Conservation (phyloP, 2,329 filamentous ascomycete species). For the Lachnellula occidentalis region DNA sequence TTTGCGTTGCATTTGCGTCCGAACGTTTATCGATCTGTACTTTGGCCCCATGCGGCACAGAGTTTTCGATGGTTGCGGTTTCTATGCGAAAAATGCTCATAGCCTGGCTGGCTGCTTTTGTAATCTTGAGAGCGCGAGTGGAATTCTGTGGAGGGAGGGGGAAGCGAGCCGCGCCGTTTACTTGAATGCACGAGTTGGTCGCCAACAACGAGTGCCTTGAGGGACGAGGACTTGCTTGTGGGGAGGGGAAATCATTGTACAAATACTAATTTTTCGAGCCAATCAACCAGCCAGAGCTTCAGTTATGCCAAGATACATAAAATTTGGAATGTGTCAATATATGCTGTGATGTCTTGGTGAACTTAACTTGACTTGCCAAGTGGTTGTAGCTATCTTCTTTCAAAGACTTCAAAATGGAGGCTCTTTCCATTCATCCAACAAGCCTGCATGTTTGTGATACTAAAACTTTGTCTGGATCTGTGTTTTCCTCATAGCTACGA, state of each 20-base stretch:
- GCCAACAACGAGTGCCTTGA: slow-evolving; percentile 17
- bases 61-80: slow-evolving; percentile 8
- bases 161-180: slow-evolving; percentile 4
- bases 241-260: slow-evolving; percentile 26
- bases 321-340: background rate
- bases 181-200: slow-evolving; percentile 14
- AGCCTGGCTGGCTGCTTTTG: slow-evolving; percentile 29
- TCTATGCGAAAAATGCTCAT: slow-evolving; percentile 12
- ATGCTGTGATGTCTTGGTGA: background rate
- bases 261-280: slow-evolving; percentile 31
- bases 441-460: background rate
- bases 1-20: slow-evolving; percentile 21
- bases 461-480: background rate
- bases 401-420: background rate
- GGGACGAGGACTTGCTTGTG: slow-evolving; percentile 9
- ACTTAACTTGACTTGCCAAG: background rate
- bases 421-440: background rate
- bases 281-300: slow-evolving; percentile 29
- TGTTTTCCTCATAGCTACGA: no score
- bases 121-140: slow-evolving; percentile 21
- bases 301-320: slow-evolving; percentile 19
- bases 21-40: slow-evolving; percentile 12
- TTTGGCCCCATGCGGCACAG: slow-evolving; percentile 6
- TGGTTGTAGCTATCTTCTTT: background rate
- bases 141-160: slow-evolving; percentile 11